Base-by-base conservation (phyloP, 208 protist species). In the Leishmania amazonensis region DNA sequence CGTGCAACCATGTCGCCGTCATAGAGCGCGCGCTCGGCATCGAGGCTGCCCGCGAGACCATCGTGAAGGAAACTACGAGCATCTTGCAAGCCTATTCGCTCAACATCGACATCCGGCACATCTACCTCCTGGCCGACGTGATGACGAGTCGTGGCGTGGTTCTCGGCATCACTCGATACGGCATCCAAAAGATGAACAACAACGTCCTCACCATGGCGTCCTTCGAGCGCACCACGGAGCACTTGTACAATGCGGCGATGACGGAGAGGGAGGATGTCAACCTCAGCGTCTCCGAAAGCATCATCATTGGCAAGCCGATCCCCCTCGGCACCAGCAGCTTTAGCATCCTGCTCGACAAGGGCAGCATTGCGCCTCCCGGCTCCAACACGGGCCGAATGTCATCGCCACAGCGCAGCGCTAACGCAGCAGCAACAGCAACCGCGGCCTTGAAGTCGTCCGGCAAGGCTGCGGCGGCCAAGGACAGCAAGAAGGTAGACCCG, bases 181-280 rank as follows among this genome's bases (percentile, higher is more conserved):
- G 99, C 86, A 99, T 99, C 68, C 88, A 96, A 62, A 99, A 99
- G 91, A 99, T 99, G 97, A 99, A 98, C 85, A 98, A 99, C 78
- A 98, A 94, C 75, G 98, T 99, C 13, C 87, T 99, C 15, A 99
- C 99, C 86, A 96, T 99, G 83, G 99, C 99, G 28, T 99, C 98
- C 45, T 99, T 99, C 85, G 99, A 99, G 93, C 95, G 98, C 79
- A 99, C 99, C 5, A 99, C 96, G 2, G 99, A 99, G 77, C 98
- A 99, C 86, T 91, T 99, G 11, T 99, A 99, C 93, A 99, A 99
- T 81, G 99, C 99, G 47, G 98, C 98, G 60, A 92, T 98, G 54
- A 92, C 97, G 80, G 90, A 96, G 70, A 90, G 96, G 77, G 85
- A 83, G 68, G 96, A 98, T 80, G 84, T 85, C 38, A 91, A 95